A percentile compares a stretch with the other conserved stretches of the same genome.
Evolutionary conservation across 1,139 yeast genomes (phyloP).

Genomic region (Hyphopichia wangnamkhiaoensis): DNA sequence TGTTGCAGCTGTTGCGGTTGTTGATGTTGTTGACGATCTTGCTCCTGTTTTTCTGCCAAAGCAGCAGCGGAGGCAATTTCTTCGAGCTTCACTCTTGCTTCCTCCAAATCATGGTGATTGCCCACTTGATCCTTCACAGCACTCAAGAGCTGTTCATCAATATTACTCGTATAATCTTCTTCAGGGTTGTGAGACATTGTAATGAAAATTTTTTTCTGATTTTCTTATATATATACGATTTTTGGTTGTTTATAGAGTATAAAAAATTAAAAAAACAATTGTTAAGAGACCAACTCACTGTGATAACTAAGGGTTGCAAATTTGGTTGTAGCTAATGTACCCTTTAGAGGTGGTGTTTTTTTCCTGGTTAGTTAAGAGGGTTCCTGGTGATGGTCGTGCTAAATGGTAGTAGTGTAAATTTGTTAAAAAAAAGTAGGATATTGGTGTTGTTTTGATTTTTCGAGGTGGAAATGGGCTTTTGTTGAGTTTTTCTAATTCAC

Average conservation of each 20-base stretch:
- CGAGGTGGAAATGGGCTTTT: background rate
- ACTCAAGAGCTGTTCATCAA: slow-evolving; percentile 47
- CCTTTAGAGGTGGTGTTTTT: background rate
- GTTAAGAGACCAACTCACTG: no score
- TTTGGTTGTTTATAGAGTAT: background rate
- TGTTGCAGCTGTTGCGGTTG: slow-evolving; percentile 15
- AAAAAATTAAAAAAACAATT: no score
- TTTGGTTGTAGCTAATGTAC: slow-evolving; percentile 1
- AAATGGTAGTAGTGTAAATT: slow-evolving; percentile 30
- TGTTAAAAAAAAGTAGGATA: slow-evolving; percentile 9
- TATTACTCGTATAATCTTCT: slow-evolving; percentile 44
- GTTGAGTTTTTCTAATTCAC: background rate
- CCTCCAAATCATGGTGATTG: slow-evolving; percentile 28
- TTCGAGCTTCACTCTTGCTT: slow-evolving; percentile 32
- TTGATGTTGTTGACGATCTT: slow-evolving; percentile 15
- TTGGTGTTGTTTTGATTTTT: slow-evolving; percentile 4
- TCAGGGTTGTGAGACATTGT: slow-evolving; percentile 18
- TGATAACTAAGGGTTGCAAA: slow-evolving; percentile 3
- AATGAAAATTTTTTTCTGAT: background rate
- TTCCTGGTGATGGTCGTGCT: slow-evolving; percentile 19
- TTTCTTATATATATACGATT: background rate
- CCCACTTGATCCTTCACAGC: slow-evolving; percentile 38
- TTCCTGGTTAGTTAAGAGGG: background rate
- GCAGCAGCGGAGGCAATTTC: slow-evolving; percentile 33
- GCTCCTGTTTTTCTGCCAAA: slow-evolving; percentile 14